These are phyloP conservation scores for Penicillium turbatum DNA, from an alignment of 495 filamentous ascomycete genomes.

Conservation along the genomic window DNA sequence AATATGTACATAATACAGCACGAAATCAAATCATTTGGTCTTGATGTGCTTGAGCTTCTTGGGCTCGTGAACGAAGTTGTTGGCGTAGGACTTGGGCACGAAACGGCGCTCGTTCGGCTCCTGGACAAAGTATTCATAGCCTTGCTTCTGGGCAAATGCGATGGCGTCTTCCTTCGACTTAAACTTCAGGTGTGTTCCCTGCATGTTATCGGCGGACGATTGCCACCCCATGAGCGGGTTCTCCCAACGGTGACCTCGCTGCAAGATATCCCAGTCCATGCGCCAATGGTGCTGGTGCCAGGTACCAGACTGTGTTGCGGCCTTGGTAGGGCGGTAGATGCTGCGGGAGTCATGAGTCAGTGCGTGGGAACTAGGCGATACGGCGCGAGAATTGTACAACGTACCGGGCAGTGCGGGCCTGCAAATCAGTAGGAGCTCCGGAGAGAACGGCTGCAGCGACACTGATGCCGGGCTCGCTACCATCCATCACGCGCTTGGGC, in stretches of 20 bases:
- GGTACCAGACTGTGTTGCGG: conserved; percentile 88
- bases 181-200: conserved; percentile 87
- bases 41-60: conserved; percentile 87
- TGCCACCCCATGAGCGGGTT: conserved; percentile 99
- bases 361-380: neutral
- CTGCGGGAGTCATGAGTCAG: conserved; percentile 43
- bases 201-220: conserved; percentile 87
- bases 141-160: conserved; percentile 93
- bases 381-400: conserved; percentile 4
- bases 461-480: conserved; percentile 72
- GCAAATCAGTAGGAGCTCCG: conserved; percentile 87
- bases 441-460: conserved; percentile 82
- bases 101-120: conserved; percentile 87
- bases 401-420: conserved; percentile 90
- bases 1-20: conserved; percentile 45
- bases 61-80: conserved; percentile 83
- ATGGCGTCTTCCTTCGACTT: conserved; percentile 94
- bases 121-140: conserved; percentile 98
- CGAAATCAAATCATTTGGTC: conserved; percentile 66
- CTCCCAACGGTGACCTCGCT: conserved; percentile 92
- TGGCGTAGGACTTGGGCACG: conserved; percentile 89
- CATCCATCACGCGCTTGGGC: conserved; percentile 82
- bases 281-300: conserved; percentile 83
- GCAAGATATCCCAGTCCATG: conserved; percentile 96
- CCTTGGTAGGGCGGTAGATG: conserved; percentile 85